phyloP scores from a whole-genome alignment of 2,329 filamentous ascomycete species.

The Sphaerulina populicola region DNA sequence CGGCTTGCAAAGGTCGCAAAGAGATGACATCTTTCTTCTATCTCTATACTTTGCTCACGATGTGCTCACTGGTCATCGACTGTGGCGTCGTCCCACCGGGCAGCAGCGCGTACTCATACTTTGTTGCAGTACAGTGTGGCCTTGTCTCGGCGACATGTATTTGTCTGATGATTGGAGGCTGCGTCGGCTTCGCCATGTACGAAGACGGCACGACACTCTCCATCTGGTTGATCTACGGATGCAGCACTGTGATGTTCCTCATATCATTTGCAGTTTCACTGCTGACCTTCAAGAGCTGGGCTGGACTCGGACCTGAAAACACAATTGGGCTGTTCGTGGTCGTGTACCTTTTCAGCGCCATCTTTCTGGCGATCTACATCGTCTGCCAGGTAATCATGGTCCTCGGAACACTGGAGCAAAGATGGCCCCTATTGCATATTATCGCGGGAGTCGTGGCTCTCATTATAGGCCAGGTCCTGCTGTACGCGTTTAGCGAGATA shows the following conservation, averaged over 20 bases:
- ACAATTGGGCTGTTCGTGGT: constrained; percentile 86
- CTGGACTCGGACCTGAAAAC: constrained; percentile 72
- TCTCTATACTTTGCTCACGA: constrained; percentile 82
- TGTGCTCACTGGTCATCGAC: constrained; percentile 82
- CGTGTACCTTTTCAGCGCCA: constrained; percentile 80
- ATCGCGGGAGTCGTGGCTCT: constrained; percentile 86
- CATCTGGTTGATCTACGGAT: constrained; percentile 80
- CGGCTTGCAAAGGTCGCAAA: constrained; percentile 48
- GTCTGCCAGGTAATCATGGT: constrained; percentile 84
- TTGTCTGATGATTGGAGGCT: constrained; percentile 89
- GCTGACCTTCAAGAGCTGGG: constrained; percentile 88
- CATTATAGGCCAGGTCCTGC: constrained; percentile 78
- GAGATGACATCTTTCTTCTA: constrained; percentile 90
- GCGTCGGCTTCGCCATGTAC: constrained; percentile 96
- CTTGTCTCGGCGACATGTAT: constrained; percentile 78
- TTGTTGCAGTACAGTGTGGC: constrained; percentile 78
- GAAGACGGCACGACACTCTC: constrained; percentile 92
- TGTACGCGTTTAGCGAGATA: constrained; percentile 79
- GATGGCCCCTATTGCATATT: constrained; percentile 92
- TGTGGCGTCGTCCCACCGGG: constrained; percentile 84
- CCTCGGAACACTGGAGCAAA: constrained; percentile 79
- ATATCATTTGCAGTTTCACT: constrained; percentile 82
- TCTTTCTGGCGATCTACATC: constrained; percentile 78
- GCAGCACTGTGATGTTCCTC: constrained; percentile 71
- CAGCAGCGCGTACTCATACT: constrained; percentile 76